Conservation (phyloP, 768 basidiomycete genomes). For the Calvatia gigantea region DNA sequence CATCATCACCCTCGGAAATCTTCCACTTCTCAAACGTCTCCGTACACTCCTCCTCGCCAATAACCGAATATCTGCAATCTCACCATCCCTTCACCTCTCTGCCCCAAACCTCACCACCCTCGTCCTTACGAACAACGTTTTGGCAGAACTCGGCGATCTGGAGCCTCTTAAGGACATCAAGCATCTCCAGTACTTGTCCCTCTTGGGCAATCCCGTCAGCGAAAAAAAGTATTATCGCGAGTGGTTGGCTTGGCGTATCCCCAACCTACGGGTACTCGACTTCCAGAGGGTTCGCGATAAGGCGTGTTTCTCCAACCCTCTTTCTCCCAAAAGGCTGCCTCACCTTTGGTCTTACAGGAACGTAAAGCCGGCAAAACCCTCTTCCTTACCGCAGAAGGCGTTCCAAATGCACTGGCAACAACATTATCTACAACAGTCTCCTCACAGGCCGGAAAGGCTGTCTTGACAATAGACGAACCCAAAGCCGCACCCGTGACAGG, state of each 20-base stretch:
- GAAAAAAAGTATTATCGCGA: slow-evolving; percentile 97
- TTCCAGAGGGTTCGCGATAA: slow-evolving; percentile 94
- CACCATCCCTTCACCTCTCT: slow-evolving; percentile 77
- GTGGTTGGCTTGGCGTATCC: slow-evolving; percentile 90
- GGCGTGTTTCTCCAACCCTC: slow-evolving; percentile 55
- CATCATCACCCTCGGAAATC: slow-evolving; percentile 75
- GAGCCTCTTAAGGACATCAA: slow-evolving; percentile 77
- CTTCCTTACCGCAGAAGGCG: slow-evolving; percentile 77
- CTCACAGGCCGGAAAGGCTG: slow-evolving; percentile 55
- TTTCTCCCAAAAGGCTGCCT: slow-evolving; percentile 8
- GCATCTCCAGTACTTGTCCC: slow-evolving; percentile 68
- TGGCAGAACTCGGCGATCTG: slow-evolving; percentile 79
- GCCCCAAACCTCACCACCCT: slow-evolving; percentile 82
- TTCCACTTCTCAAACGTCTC: slow-evolving; percentile 84
- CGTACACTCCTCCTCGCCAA: slow-evolving; percentile 83
- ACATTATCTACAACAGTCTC: slow-evolving; percentile 74
- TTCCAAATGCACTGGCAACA: slow-evolving; percentile 77
- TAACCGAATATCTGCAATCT: slow-evolving; percentile 84
- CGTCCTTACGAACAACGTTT: slow-evolving; percentile 79
- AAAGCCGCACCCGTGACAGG: slow-evolving; percentile 49
- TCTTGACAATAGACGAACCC: slow-evolving; percentile 77
- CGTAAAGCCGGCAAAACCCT: slow-evolving; percentile 68
- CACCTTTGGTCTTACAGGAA: slow-evolving; percentile 49
- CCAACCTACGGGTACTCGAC: slow-evolving; percentile 87
- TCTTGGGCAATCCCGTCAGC: slow-evolving; percentile 80